Evolutionary conservation across 495 filamentous ascomycete species (phyloP), one percentile per base, ranked within the genome.

Genomic region (Penicillium pancosmium): DNA sequence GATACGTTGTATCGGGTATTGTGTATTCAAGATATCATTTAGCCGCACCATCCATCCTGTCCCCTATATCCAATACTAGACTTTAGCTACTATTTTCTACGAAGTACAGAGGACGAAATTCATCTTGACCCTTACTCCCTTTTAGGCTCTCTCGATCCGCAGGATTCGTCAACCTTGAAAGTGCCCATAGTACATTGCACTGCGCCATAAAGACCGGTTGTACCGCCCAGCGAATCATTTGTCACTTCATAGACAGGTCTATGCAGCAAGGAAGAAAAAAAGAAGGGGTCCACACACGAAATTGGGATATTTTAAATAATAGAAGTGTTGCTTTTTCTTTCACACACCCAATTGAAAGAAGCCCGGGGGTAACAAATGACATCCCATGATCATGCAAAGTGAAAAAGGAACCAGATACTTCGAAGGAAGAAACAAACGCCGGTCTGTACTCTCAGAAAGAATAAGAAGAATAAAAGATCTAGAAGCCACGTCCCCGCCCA

Each of bases 401-500:
- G 36, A 63, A 64, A 63, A 52, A 54, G 43, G 55, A 64, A 33
- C 40, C 52, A 59, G 33, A 51, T 54, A 56, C 57, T 60, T 60
- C 44, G 48, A 68, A 67, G 54, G 65, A 56, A 69, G 52, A 68
- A 49, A 66, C 33, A 69, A 72, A 65, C 64, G 64, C 64, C 62
- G 50, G 52, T 48, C 31, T 54, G 61, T 61, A 60, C 61, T 66
- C 54, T 61, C 52, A 59, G 60, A 51, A 58, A 59, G 53, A 58
- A 61, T 54, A 65, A 61, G 53, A 31, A 18, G 31, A 59, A 46
- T n/a, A 59, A 59, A 58, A 31, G 27, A 46, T 47, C 67, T 80
- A 85, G 67, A 85, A 84, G 12, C 86, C 68, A 59, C 68, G 68
- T 2, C 63, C 82, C 35, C 86, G 73, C 27, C 89, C 88, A 53